Base-by-base conservation (phyloP, 2,329 filamentous ascomycete genomes). In the Sarocladium oryzae region DNA sequence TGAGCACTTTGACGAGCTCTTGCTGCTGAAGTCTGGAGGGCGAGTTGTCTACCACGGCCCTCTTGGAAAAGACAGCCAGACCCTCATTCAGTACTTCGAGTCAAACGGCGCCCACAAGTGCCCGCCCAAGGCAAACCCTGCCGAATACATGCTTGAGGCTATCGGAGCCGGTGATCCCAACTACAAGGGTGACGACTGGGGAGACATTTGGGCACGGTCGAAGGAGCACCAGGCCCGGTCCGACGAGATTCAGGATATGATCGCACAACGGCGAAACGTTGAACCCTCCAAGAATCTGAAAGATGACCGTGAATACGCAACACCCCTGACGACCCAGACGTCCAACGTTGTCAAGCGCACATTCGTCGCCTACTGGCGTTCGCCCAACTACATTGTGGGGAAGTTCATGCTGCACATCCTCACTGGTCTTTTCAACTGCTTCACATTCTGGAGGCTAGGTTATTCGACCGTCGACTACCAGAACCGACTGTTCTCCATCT, bases 401-500 rank as follows among this genome's bases (percentile, higher is more conserved):
- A 84, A 82, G 64, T 75, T 84, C 54, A 74, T 82, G 63, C 69
- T 85, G 1, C 79, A 83, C 50, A 75, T 85, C 46, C 68, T 82
- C 41, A 80, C 79, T 0, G 82, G 80, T 2, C 72, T 86, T 16
- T 87, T 88, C 69, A 86, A 85, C 56, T 80, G 78, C 13, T 86
- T 88, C 60, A 86, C 84, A 0, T 88, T 88, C 60, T 88, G 77
- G 72, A 74, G 81, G 55, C 65, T 86, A 0, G 76, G 76, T 0
- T 71, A 76, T 48, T 71, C 76, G 2, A 69, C 70, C 1, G 77
- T 83, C 53, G 83, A 85, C 58, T 79, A 85, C 68, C 85, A 88
- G 63, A 84, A 82, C 43, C 76, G 85, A 7, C 74, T 91, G 8
- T 91, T 92, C 67, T 83, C 84, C 8, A 74, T 86, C 51, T 92